Evolutionary conservation across 1,284 basidiomycete genomes (phyloP).

Genomic region (Fomitiporia mediterranea): DNA sequence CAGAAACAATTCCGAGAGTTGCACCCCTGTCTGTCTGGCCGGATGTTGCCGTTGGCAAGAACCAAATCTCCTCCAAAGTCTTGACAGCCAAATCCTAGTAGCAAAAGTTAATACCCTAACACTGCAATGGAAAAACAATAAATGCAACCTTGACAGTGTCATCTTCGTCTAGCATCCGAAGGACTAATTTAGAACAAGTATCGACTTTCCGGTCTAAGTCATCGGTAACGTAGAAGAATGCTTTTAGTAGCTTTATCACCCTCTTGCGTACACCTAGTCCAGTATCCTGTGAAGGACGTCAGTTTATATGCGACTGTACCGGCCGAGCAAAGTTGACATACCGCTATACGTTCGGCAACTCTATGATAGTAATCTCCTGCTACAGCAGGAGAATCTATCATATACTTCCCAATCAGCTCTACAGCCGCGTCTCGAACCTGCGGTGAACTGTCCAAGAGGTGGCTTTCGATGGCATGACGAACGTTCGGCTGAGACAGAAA

Average conservation of each 20-base stretch:
- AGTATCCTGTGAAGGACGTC: conserved; percentile 59
- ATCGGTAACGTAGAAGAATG: conserved; percentile 67
- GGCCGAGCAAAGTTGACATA: conserved; percentile 35
- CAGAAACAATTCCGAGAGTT: conserved; percentile 57
- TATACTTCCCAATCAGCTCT: conserved; percentile 92
- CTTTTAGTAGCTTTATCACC: conserved; percentile 88
- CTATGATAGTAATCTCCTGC: conserved; percentile 82
- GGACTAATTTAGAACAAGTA: conserved; percentile 79
- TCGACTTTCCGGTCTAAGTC: conserved; percentile 65
- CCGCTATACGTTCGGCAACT: conserved; percentile 84
- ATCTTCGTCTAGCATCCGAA: conserved; percentile 88
- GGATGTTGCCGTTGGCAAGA: conserved; percentile 38
- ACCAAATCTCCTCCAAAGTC: conserved; percentile 88
- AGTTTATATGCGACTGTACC: conserved; percentile 5
- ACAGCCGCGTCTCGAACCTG: conserved; percentile 95
- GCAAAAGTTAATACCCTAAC: not conserved
- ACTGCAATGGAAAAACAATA: not conserved
- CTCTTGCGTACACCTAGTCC: conserved; percentile 91
- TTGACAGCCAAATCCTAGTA: conserved; percentile 79
- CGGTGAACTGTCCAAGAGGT: conserved; percentile 86
- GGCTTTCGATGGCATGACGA: conserved; percentile 78
- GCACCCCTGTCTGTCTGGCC: conserved; percentile 37
- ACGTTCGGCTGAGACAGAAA: conserved; percentile 62
- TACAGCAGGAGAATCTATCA: conserved; percentile 81
- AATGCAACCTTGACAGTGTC: conserved; percentile 69